These are phyloP conservation scores for Magnusiomyces starmeri DNA, from an alignment of 1,139 yeast species.

Conservation along the genomic window DNA sequence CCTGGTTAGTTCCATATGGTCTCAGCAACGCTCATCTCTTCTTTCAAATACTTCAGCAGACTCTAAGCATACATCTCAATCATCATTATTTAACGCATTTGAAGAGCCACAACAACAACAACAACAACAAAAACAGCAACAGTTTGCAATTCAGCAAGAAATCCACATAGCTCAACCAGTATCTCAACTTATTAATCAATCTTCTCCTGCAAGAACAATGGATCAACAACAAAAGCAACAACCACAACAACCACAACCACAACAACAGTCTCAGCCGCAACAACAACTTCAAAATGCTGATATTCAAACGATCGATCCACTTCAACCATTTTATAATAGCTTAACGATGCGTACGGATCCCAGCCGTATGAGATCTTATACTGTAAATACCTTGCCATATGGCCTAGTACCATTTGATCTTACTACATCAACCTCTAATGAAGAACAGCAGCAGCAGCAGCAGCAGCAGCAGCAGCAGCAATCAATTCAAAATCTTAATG, in stretches of 20 bases:
- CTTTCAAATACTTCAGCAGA: too few relatives aligned
- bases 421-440: conserved; percentile 7
- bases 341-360: conserved; percentile 32
- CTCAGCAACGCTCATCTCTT: conserved; percentile 18
- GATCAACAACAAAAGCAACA: conserved; percentile 7
- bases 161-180: conserved; percentile 13
- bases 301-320: conserved; percentile 24
- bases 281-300: neutral
- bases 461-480: conserved; percentile 17
- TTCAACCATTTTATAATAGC: conserved; percentile 32
- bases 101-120: conserved; percentile 5
- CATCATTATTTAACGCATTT: conserved; percentile 16
- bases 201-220: conserved; percentile 2
- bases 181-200: conserved; percentile 9
- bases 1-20: conserved; percentile 32
- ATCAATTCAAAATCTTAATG: neutral
- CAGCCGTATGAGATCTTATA: conserved; percentile 35
- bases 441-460: conserved; percentile 14
- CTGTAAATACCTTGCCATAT: conserved; percentile 31
- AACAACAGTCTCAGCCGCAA: neutral
- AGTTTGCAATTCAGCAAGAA: conserved; percentile 17
- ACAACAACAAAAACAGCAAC: conserved; percentile 5
- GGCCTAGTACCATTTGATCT: conserved; percentile 22
- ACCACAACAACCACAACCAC: conserved; percentile 4
- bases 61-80: conserved; percentile 18